Base-by-base conservation (phyloP, 169 alveolate genomes). In the Amoebophrya sp. region DNA sequence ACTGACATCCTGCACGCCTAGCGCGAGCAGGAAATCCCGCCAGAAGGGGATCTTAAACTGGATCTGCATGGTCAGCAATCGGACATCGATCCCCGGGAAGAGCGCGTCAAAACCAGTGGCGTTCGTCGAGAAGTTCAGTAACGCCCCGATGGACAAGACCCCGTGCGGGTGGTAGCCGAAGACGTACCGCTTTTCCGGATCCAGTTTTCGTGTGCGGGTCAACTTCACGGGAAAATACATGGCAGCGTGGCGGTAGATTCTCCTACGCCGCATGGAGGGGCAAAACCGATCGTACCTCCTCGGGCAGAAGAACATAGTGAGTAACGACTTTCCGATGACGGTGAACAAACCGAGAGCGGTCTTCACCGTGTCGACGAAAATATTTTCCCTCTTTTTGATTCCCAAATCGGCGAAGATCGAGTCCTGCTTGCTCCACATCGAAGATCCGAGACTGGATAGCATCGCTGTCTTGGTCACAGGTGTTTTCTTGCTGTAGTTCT, bases 111-210 rank as follows among this genome's bases (percentile, higher is more conserved):
- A 66, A 25, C 83, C 83, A 2, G 83, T 66, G 35, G 83, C 83
- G 83, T 7, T 7, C 32, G 83, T 66, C 32, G 83, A 66, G 35
- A 66, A 66, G 35, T 66, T 66, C 83, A 66, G 32, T n/a, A 66
- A 66, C 35, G 83, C 83, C 32, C 83, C 83, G 35, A 66, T 25
- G 29, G 83, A 66, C 83, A 66, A 25, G 35, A 66, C 35, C 32
- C 83, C 83, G 83, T 66, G 83, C 35, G 83, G 83, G 83, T 66
- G 83, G 83, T 66, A 66, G 7, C 83, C 83, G 35, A 66, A 66
- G 32, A 66, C 18, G 83, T 66, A 66, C 29, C 2, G 32, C 83
- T 66, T 66, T 2, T n/a, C 35, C 35, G 83, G 83, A 25, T 66
- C 83, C 35, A 66, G 83, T 25, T 25, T 66, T 3, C 83, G 35